Percentiles rank a stretch among this genome's conserved stretches.
phyloP scores from a whole-genome alignment of 2,329 filamentous ascomycete genomes.

The Curvularia hawaiiensis region DNA sequence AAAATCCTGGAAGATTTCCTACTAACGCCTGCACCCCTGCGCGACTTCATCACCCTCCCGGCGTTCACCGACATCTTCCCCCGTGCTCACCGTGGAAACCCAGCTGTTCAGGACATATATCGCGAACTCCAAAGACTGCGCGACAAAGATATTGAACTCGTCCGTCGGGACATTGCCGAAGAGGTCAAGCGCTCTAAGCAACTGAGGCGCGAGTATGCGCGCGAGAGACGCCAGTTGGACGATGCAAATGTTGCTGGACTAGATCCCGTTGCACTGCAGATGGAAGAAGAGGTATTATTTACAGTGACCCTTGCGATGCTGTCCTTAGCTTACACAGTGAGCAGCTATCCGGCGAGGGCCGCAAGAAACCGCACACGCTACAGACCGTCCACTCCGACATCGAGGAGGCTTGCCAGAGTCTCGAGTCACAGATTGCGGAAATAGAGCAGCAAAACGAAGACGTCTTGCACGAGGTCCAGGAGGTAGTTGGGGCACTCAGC shows the following conservation, averaged over 20 bases:
- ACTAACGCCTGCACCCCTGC: slow-evolving; percentile 74
- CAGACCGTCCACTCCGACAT: slow-evolving; percentile 71
- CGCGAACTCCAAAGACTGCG: slow-evolving; percentile 79
- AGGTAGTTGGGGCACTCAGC: slow-evolving; percentile 74
- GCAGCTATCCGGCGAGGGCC: slow-evolving; percentile 62
- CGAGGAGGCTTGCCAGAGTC: slow-evolving; percentile 65
- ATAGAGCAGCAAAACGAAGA: slow-evolving; percentile 68
- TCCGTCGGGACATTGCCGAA: slow-evolving; percentile 68
- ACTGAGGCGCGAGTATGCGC: slow-evolving; percentile 63
- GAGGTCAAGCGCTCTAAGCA: slow-evolving; percentile 67
- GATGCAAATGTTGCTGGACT: slow-evolving; percentile 56
- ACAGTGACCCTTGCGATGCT: neutral
- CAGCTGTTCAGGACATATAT: slow-evolving; percentile 74
- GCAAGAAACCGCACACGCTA: slow-evolving; percentile 63
- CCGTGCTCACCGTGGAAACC: slow-evolving; percentile 65
- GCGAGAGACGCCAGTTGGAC: slow-evolving; percentile 59
- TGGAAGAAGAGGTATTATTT: slow-evolving; percentile 52
- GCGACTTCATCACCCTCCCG: slow-evolving; percentile 72
- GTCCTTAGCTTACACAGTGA: slow-evolving; percentile 13
- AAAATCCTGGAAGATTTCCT: slow-evolving; percentile 79
- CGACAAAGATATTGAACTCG: slow-evolving; percentile 68
- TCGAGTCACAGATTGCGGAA: slow-evolving; percentile 70
- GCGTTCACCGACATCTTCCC: slow-evolving; percentile 82
- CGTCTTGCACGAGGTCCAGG: slow-evolving; percentile 65
- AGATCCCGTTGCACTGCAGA: slow-evolving; percentile 67